These are phyloP conservation scores for Nicotiana sylvestris DNA, from an alignment of 257 asterid genomes.

Conservation along the genomic window DNA sequence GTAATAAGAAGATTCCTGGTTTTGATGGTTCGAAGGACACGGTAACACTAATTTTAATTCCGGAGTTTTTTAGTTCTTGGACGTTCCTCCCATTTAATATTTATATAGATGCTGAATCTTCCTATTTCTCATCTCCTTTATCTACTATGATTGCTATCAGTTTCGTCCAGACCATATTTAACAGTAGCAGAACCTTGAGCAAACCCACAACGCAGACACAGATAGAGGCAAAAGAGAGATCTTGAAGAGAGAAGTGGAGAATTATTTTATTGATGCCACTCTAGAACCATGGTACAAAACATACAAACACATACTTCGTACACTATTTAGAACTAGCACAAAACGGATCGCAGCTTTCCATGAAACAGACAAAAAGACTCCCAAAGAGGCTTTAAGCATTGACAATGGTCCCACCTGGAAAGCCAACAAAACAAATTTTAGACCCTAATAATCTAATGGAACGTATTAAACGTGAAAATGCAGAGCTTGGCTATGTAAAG, in stretches of 20 bases:
- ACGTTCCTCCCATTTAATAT: not conserved
- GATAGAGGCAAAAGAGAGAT: not conserved
- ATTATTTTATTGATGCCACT: not conserved
- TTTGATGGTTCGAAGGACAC: not conserved
- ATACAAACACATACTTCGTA: not conserved
- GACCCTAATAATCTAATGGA: not conserved
- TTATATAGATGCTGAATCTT: too few species aligned
- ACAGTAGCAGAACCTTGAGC: not conserved
- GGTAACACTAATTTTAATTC: not conserved
- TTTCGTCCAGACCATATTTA: not conserved
- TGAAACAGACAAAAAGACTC: not conserved
- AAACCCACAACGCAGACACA: not conserved
- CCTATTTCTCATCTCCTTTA: too few species aligned
- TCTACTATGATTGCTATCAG: too few species aligned
- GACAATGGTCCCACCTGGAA: constrained; percentile 47
- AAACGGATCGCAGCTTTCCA: not conserved
- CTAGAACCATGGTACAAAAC: not conserved
- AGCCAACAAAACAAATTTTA: not conserved
- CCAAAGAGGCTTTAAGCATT: constrained; percentile 26
- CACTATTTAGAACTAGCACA: not conserved
- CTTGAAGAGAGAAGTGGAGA: not conserved
- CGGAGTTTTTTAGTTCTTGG: not conserved
- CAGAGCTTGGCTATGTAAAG: not conserved
- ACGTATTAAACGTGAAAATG: not conserved
- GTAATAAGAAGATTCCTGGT: not conserved